These are phyloP conservation scores for Boletus subparvulus DNA, from an alignment of 768 basidiomycete genomes.

Conservation along the genomic window DNA sequence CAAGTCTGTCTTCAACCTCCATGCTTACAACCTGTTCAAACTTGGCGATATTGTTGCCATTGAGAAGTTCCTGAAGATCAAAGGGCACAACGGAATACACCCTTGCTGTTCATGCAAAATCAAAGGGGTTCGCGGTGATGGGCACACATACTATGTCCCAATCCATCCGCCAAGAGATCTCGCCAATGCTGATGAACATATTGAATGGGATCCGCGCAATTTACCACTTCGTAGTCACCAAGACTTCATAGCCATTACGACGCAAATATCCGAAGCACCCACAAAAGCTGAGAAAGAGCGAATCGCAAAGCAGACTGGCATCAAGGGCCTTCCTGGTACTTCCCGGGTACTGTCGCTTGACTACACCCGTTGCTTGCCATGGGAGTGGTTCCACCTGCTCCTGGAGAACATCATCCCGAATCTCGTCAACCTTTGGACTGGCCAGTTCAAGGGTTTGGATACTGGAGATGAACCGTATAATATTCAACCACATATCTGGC, in stretches of 20 bases:
- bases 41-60: background rate
- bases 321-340: conserved; percentile 33
- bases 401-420: background rate
- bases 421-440: background rate
- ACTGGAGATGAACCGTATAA: background rate
- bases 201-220: conserved; percentile 9
- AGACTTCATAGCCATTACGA: conserved; percentile 26
- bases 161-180: background rate
- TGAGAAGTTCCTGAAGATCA: background rate
- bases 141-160: background rate
- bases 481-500: background rate
- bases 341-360: background rate
- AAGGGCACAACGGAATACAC: background rate
- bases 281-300: conserved; percentile 7
- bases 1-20: background rate
- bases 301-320: conserved; percentile 32
- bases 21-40: background rate
- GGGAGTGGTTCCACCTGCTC: background rate
- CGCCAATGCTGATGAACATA: background rate
- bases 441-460: background rate
- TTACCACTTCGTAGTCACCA: conserved; percentile 38
- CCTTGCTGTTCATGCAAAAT: background rate
- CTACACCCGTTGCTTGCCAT: background rate
- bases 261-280: conserved; percentile 23
- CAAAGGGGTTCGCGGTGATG: background rate